phyloP scores from a whole-genome alignment of 2,329 filamentous ascomycete species.

The Botrytis pseudocinerea region DNA sequence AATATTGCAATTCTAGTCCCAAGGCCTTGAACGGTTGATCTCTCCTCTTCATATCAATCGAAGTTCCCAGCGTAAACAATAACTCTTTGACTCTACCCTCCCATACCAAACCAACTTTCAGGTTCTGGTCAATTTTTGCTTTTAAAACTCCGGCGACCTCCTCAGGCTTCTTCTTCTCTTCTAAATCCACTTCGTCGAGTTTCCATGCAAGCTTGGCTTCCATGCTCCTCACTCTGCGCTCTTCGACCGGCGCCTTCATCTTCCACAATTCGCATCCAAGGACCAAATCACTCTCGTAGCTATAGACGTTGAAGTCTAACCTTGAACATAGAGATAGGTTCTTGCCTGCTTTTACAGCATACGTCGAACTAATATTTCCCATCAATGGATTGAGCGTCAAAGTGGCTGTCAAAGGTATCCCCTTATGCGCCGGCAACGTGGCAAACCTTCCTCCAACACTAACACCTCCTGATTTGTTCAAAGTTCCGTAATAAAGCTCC shows the following conservation, averaged over 20 bases:
- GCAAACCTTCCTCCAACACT: slow-evolving; percentile 88
- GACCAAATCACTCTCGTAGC: slow-evolving; percentile 92
- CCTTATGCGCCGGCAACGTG: slow-evolving; percentile 75
- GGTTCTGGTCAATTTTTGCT: slow-evolving; percentile 83
- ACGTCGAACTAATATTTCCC: slow-evolving; percentile 88
- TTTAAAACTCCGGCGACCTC: slow-evolving; percentile 86
- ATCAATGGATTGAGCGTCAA: slow-evolving; percentile 92
- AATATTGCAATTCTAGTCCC: slow-evolving; percentile 80
- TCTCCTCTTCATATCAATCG: slow-evolving; percentile 73
- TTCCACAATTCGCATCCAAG: slow-evolving; percentile 94
- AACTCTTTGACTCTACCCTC: slow-evolving; percentile 91
- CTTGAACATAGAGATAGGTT: slow-evolving; percentile 83
- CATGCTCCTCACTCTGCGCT: slow-evolving; percentile 48
- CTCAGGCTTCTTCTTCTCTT: slow-evolving; percentile 49
- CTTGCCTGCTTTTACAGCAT: slow-evolving; percentile 83
- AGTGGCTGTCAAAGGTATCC: slow-evolving; percentile 91
- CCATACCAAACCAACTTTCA: slow-evolving; percentile 85
- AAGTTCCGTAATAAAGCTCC: slow-evolving; percentile 90
- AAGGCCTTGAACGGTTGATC: slow-evolving; percentile 77
- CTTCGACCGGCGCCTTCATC: slow-evolving; percentile 45
- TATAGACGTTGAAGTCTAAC: slow-evolving; percentile 97
- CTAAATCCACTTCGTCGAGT: slow-evolving; percentile 43
- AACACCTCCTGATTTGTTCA: slow-evolving; percentile 92
- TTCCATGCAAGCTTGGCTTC: slow-evolving; percentile 56
- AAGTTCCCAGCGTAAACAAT: slow-evolving; percentile 86